Conservation (phyloP, 2,329 filamentous ascomycete genomes). For the Periconia macrospinosa region DNA sequence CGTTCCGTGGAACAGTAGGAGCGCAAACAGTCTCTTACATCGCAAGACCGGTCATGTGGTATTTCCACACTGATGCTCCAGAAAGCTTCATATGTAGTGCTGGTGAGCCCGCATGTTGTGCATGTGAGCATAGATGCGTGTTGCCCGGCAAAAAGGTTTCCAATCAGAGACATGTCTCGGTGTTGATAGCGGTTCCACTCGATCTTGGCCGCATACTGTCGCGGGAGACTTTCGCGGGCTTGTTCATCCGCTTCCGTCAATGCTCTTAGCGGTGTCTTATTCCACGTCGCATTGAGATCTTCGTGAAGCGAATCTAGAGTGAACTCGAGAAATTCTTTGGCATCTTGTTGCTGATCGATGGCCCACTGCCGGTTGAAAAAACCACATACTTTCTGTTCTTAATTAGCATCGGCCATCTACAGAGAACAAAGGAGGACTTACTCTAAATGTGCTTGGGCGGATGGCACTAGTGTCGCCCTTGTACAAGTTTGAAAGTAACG, state of each 20-base stretch:
- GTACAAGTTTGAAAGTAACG: constrained; percentile 63
- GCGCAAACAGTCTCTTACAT: constrained; percentile 70
- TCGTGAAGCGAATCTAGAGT: constrained; percentile 79
- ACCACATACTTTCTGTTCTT: constrained; percentile 61
- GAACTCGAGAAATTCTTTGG: constrained; percentile 86
- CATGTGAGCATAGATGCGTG: constrained; percentile 65
- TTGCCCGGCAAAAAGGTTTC: constrained; percentile 76
- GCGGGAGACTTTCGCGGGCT: constrained; percentile 61
- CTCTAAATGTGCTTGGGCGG: constrained; percentile 51
- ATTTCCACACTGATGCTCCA: constrained; percentile 74
- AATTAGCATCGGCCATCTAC: constrained; percentile 17
- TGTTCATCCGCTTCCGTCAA: constrained; percentile 64
- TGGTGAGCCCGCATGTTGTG: constrained; percentile 63
- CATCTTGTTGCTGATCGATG: constrained; percentile 80
- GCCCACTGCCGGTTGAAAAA: constrained; percentile 69
- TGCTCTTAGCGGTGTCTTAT: constrained; percentile 58
- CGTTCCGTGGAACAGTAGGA: constrained; percentile 70
- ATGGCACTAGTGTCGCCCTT: constrained; percentile 58
- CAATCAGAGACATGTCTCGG: constrained; percentile 74
- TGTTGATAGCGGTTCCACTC: constrained; percentile 75
- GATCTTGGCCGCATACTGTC: constrained; percentile 66
- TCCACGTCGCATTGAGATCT: constrained; percentile 75
- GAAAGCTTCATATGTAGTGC: constrained; percentile 70
- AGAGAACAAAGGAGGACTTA: constrained; percentile 15
- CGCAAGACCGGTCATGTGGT: constrained; percentile 58